Percentiles rank a stretch among this genome's conserved stretches.
phyloP scores from a whole-genome alignment of 139 green algal genomes.

The Spirogloea muscicola region DNA sequence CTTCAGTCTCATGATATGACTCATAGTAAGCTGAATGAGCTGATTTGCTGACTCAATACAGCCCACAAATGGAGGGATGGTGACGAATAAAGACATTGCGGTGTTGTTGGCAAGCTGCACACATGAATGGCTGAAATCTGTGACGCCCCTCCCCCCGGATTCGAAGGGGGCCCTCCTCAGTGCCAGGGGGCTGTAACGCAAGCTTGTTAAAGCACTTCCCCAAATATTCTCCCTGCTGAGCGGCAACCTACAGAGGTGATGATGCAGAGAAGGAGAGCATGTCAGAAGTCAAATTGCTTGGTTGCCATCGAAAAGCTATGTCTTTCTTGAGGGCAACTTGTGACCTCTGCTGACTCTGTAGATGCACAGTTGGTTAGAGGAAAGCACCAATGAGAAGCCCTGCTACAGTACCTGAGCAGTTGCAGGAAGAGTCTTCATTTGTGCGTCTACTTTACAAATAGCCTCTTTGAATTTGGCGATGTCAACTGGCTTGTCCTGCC shows the following conservation, averaged over 20 bases:
- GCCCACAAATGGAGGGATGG: background rate
- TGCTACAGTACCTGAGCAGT: conserved; percentile 24
- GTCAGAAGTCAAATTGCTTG: background rate
- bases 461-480: conserved; percentile 19
- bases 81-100: background rate
- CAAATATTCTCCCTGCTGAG: conserved; percentile 32
- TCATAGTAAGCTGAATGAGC: too few species aligned
- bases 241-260: conserved; percentile 14
- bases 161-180: background rate
- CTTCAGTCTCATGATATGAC: too few species aligned
- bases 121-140: conserved; percentile 23
- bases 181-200: background rate
- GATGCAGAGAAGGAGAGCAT: background rate
- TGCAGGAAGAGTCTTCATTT: conserved; percentile 32
- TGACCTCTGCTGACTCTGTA: background rate
- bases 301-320: background rate
- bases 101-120: background rate
- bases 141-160: conserved; percentile 4
- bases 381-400: background rate
- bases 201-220: conserved; percentile 26
- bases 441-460: conserved; percentile 1
- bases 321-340: background rate
- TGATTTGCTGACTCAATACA: too few species aligned
- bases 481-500: too few species aligned
- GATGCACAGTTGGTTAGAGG: background rate